Base-by-base conservation (phyloP, 192 early-diverging fungal genomes). In the Chytriomyces sp. region DNA sequence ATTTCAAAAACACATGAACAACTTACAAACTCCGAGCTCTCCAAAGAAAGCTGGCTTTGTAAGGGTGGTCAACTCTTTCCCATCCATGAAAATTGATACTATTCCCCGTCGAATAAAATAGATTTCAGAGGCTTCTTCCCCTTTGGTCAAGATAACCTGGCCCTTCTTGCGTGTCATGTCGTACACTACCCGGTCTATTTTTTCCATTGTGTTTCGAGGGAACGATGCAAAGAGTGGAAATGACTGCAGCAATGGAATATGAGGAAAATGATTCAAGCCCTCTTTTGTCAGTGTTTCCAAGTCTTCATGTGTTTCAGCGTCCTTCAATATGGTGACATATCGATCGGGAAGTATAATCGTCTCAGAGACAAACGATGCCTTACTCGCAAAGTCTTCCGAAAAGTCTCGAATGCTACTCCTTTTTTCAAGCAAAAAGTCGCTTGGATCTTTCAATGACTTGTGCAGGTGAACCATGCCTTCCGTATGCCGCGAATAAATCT, bases 201-300 rank as follows among this genome's bases (percentile, higher is more conserved):
- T 28, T 30, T 79, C 34, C 32, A 83, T 33, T 8, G 78, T 70
- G 31, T 73, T 67, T 22, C 32, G 36, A 14, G 78, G 74, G 49
- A 83, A 81, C 52, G 52, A 70, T 17, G 70, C 57, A 73, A 83
- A 83, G 56, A 83, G 41, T 30, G 81, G 77, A 39, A 83, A 82
- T 52, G 33, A 54, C 37, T 63, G 37, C 26, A 80, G 38, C 5
- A 80, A 17, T 14, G 58, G n/a, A 14, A 71, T 58, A 60, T 60
- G 26, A 4, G 58, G 58, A 34, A 28, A 34, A 60, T 28, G 14
- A 12, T 10, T 28, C 7, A 25, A 7, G 12, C 8, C 32, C 17
- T 28, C 33, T 36, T 22, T 36, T 14, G 33, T 25, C 33, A 4
- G 26, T 26, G 7, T 56, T 56, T 32, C 32, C 10, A 12, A 36